phyloP scores from a whole-genome alignment of 1,284 basidiomycete genomes.

The Rhodofomes roseus region DNA sequence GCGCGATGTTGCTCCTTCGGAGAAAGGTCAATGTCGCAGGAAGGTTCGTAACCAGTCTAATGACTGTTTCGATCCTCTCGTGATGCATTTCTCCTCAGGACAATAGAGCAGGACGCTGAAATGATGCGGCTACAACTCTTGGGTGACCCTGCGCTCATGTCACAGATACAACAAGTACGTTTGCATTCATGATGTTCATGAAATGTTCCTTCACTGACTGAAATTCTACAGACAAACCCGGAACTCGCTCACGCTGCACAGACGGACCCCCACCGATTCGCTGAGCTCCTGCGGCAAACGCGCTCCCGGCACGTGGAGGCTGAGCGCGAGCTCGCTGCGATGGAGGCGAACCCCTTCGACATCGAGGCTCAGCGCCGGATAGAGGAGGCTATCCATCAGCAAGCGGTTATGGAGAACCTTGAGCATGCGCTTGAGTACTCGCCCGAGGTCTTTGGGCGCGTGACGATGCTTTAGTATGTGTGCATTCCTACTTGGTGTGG shows the following conservation, averaged over 20 bases:
- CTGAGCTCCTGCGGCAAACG: conserved; percentile 65
- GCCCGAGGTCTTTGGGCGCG: conserved; percentile 91
- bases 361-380: conserved; percentile 91
- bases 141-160: conserved; percentile 79
- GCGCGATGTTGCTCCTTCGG: conserved; percentile 65
- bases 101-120: conserved; percentile 78
- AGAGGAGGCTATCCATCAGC: conserved; percentile 89
- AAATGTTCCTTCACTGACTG: neutral
- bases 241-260: conserved; percentile 76
- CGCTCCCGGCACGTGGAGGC: conserved; percentile 53
- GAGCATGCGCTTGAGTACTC: conserved; percentile 89
- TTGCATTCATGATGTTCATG: neutral
- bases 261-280: conserved; percentile 69
- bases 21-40: conserved; percentile 59
- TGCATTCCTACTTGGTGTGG: conserved; percentile 1
- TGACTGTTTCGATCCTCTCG: neutral
- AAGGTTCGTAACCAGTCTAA: conserved; percentile 40
- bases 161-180: conserved; percentile 66
- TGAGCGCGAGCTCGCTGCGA: conserved; percentile 60
- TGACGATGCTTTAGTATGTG: conserved; percentile 93
- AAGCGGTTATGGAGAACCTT: conserved; percentile 90
- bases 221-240: conserved; percentile 60
- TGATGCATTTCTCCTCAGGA: conserved; percentile 31
- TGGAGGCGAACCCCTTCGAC: conserved; percentile 88
- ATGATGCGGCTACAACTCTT: conserved; percentile 87